A percentile compares a stretch with the other conserved stretches of the same genome.
Evolutionary conservation across 75 land plant species (phyloP).

Genomic region (Cunninghamia lanceolata): DNA sequence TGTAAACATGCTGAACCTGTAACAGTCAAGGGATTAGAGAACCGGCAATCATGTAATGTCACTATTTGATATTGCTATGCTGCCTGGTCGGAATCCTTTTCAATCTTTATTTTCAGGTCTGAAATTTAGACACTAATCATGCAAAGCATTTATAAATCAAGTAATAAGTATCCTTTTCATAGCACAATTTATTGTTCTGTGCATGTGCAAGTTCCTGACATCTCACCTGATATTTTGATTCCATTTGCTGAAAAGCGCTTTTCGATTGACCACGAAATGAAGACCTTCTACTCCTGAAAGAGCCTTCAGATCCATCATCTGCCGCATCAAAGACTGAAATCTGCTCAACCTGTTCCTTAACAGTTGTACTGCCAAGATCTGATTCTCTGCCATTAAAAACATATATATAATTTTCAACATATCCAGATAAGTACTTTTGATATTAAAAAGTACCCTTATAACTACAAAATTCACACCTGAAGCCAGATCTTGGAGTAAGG

Average conservation of each 20-base stretch:
- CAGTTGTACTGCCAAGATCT: background rate
- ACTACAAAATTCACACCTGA: conserved; percentile 31
- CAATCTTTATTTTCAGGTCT: background rate
- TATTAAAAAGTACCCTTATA: background rate
- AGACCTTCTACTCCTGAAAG: background rate
- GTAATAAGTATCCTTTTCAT: background rate
- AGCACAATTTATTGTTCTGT: background rate
- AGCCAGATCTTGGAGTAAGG: conserved; percentile 46
- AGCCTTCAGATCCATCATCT: background rate
- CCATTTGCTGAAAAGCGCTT: background rate
- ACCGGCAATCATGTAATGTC: background rate
- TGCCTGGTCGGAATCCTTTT: background rate
- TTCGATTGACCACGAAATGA: background rate
- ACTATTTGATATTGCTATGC: background rate
- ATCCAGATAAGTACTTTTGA: background rate
- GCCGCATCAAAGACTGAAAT: background rate
- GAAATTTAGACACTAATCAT: background rate
- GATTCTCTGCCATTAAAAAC: background rate
- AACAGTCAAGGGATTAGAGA: background rate
- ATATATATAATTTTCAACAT: background rate
- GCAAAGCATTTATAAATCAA: background rate
- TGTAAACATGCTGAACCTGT: background rate
- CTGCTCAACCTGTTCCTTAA: background rate
- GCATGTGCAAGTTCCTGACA: background rate
- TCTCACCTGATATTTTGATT: conserved; percentile 5